Percentiles rank a stretch among this genome's conserved stretches.
These are phyloP conservation scores for Pulveroboletus sp. DNA, from an alignment of 768 basidiomycete genomes.

Conservation along the genomic window DNA sequence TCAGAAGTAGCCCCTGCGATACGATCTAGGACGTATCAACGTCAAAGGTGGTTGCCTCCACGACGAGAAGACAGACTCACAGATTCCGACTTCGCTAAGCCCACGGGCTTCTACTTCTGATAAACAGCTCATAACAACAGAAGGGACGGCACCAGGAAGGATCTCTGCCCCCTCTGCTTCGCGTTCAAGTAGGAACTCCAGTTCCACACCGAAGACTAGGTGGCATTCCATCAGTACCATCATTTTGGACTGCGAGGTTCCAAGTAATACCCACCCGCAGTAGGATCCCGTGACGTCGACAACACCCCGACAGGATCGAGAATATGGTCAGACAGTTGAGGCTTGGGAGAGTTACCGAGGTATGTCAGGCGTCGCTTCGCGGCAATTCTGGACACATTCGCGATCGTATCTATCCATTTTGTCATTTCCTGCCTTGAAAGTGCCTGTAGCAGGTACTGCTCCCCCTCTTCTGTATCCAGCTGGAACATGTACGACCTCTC, in stretches of 20 bases:
- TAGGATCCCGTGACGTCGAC: slow-evolving; percentile 62
- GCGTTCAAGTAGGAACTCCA: slow-evolving; percentile 62
- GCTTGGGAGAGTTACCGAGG: slow-evolving; percentile 69
- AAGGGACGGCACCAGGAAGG: slow-evolving; percentile 56
- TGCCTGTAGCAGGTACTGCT: slow-evolving; percentile 76
- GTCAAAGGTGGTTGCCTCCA: background rate
- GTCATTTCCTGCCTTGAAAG: slow-evolving; percentile 64
- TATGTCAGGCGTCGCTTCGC: slow-evolving; percentile 80
- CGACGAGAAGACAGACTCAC: slow-evolving; percentile 39
- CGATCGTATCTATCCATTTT: slow-evolving; percentile 75
- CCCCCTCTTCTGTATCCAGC: slow-evolving; percentile 83
- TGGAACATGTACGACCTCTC: slow-evolving; percentile 81
- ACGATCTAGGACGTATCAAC: slow-evolving; percentile 49
- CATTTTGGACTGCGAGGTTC: background rate
- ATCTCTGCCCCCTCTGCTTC: slow-evolving; percentile 51
- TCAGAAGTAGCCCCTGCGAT: slow-evolving; percentile 73
- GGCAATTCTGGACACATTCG: slow-evolving; percentile 63
- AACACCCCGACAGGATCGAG: slow-evolving; percentile 47
- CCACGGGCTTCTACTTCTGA: slow-evolving; percentile 71
- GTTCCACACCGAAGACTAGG: slow-evolving; percentile 71
- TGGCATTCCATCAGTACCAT: slow-evolving; percentile 4
- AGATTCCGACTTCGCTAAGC: slow-evolving; percentile 77
- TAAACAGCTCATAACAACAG: slow-evolving; percentile 60
- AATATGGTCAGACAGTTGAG: slow-evolving; percentile 69
- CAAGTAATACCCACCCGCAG: slow-evolving; percentile 50